Percentiles rank a stretch among this genome's conserved stretches.
These are phyloP conservation scores for Magnaporthiopsis incrustans DNA, from an alignment of 2,329 filamentous ascomycete species.

Conservation along the genomic window DNA sequence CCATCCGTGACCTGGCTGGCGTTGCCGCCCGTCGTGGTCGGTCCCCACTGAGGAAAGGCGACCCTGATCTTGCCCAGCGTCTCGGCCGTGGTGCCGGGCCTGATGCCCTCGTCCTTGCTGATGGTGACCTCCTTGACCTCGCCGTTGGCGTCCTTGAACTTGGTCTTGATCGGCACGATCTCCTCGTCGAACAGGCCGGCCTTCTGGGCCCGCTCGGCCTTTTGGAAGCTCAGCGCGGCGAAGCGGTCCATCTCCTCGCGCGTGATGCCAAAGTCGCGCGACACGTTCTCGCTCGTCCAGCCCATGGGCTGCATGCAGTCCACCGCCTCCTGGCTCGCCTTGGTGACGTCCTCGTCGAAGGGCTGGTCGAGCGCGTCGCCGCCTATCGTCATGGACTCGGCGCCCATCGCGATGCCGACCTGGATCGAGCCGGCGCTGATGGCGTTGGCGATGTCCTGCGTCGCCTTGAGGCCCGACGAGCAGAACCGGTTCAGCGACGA, in stretches of 20 bases:
- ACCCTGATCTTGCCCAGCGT: slow-evolving; percentile 73
- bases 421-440: slow-evolving; percentile 77
- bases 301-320: slow-evolving; percentile 97
- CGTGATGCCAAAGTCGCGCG: slow-evolving; percentile 76
- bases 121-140: slow-evolving; percentile 70
- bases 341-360: slow-evolving; percentile 69
- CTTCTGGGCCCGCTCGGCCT: slow-evolving; percentile 86
- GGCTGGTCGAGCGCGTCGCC: slow-evolving; percentile 63
- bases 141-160: slow-evolving; percentile 76
- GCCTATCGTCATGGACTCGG: slow-evolving; percentile 76
- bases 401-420: slow-evolving; percentile 78
- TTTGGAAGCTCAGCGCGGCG: slow-evolving; percentile 78
- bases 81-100: slow-evolving; percentile 83
- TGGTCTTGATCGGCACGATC: slow-evolving; percentile 80
- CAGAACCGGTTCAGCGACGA: slow-evolving; percentile 92
- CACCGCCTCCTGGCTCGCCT: slow-evolving; percentile 62
- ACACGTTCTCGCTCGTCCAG: slow-evolving; percentile 95
- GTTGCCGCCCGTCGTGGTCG: slow-evolving; percentile 84
- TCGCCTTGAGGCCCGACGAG: slow-evolving; percentile 90
- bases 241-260: slow-evolving; percentile 77
- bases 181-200: slow-evolving; percentile 88
- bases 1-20: slow-evolving; percentile 93
- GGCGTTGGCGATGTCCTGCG: slow-evolving; percentile 87
- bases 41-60: slow-evolving; percentile 85
- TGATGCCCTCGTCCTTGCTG: slow-evolving; percentile 81